Percentiles rank a stretch among this genome's conserved stretches.
phyloP scores from a whole-genome alignment of 164 flowering plant genomes.

The Nelumbo lutea region DNA sequence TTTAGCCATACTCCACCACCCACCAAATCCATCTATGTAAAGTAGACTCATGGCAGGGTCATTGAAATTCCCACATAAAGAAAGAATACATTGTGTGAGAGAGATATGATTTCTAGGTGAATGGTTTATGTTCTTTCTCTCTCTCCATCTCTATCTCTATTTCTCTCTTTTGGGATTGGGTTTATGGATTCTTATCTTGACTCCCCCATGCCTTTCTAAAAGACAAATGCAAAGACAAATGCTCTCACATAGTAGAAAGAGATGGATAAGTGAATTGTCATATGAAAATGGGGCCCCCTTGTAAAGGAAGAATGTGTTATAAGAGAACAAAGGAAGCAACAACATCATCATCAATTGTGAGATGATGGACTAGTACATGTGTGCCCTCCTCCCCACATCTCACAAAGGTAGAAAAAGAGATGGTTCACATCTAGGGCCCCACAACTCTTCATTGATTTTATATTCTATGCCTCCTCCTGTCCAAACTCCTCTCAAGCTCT shows the following conservation, averaged over 20 bases:
- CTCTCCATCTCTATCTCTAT: too few species aligned
- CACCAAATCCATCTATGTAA: conserved; percentile 19
- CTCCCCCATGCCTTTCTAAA: conserved; percentile 24
- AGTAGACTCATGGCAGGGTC: conserved; percentile 26
- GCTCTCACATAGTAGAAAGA: conserved; percentile 5
- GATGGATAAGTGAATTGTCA: conserved; percentile 15
- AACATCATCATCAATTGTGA: conserved; percentile 25
- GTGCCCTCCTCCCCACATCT: conserved; percentile 20
- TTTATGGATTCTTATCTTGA: conserved; percentile 15
- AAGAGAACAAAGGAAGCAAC: conserved; percentile 25
- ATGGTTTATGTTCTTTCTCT: conserved; percentile 16
- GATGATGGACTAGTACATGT: conserved; percentile 23
- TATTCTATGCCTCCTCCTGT: conserved; percentile 29
- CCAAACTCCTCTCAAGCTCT: not conserved
- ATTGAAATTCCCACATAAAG: conserved; percentile 37
- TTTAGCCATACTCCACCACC: conserved; percentile 23
- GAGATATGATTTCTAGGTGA: conserved; percentile 30
- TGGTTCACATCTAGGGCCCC: conserved; percentile 33
- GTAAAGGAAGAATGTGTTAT: conserved; percentile 7
- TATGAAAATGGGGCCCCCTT: conserved; percentile 22
- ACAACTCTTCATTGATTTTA: conserved; percentile 17
- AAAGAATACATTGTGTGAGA: not conserved
- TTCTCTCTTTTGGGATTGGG: conserved; percentile 4
- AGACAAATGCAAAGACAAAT: conserved; percentile 16
- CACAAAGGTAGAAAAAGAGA: conserved; percentile 27